A percentile compares a stretch with the other conserved stretches of the same genome.
Evolutionary conservation across 1,284 basidiomycete genomes (phyloP).

Genomic region (Dichomitus squalens): DNA sequence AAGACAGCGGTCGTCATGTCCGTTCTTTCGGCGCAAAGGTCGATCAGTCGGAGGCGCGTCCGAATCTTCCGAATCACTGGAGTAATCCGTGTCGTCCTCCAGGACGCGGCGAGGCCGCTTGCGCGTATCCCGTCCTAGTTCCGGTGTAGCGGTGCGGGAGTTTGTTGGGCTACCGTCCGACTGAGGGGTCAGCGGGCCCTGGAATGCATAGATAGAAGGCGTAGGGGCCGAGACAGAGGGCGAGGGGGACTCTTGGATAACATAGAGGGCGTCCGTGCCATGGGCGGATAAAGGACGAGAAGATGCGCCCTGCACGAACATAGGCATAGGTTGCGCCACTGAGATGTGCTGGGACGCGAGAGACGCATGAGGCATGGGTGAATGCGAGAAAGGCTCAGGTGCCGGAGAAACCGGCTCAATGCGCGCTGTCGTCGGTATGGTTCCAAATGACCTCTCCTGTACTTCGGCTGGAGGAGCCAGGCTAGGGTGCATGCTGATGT

Average conservation of each 20-base stretch:
- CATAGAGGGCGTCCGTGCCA: not conserved
- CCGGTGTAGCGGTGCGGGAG: conserved; percentile 8
- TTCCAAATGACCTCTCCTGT: not conserved
- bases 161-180: conserved; percentile 5
- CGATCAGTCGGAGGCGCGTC: conserved; percentile 34
- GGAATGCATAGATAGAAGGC: not conserved
- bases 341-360: conserved; percentile 1
- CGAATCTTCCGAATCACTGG: conserved; percentile 35
- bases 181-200: conserved; percentile 13
- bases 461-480: conserved; percentile 1
- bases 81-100: conserved; percentile 27
- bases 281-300: conserved; percentile 27
- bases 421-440: conserved; percentile 12
- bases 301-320: conserved; percentile 47
- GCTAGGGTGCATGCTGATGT: conserved; percentile 34
- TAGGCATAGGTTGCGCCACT: conserved; percentile 24
- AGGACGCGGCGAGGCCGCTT: conserved; percentile 38
- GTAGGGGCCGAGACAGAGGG: not conserved
- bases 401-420: conserved; percentile 13
- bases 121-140: conserved; percentile 12
- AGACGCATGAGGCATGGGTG: conserved; percentile 12
- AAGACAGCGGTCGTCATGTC: conserved; percentile 62
- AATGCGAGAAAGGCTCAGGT: not conserved
- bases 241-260: not conserved
- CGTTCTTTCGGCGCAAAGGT: conserved; percentile 50